phyloP scores from a whole-genome alignment of 225 moss, liverwort and hornwort species.

The Pseudisothecium myosuroides region DNA sequence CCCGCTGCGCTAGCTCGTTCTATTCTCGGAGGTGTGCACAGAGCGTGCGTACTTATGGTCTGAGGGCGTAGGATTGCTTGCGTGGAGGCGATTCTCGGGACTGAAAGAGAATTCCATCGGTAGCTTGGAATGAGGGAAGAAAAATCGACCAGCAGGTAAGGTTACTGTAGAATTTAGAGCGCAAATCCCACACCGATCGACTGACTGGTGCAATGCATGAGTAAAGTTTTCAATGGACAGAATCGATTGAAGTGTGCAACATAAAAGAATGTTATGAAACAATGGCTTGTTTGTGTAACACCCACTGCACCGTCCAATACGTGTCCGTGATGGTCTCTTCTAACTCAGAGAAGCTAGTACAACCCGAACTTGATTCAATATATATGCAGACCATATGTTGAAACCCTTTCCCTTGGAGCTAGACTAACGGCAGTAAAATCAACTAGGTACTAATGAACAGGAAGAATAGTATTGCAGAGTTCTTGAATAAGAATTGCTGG shows the following conservation, averaged over 20 bases:
- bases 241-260: neutral
- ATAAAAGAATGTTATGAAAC: neutral
- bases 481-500: neutral
- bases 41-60: too few species aligned
- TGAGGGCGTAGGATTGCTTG: neutral
- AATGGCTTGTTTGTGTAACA: neutral
- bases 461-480: neutral
- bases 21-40: neutral
- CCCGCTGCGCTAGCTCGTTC: neutral
- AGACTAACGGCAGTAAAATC: neutral
- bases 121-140: neutral
- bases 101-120: neutral
- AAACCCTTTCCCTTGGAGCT: neutral
- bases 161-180: neutral
- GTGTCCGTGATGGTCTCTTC: neutral
- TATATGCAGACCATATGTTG: neutral
- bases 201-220: neutral
- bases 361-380: neutral
- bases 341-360: neutral
- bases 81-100: neutral
- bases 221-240: neutral
- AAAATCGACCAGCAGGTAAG: neutral
- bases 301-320: neutral
- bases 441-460: neutral
- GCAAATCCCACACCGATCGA: neutral